Conservation (phyloP, 2,329 filamentous ascomycete species). For the Trichoderma gracile region DNA sequence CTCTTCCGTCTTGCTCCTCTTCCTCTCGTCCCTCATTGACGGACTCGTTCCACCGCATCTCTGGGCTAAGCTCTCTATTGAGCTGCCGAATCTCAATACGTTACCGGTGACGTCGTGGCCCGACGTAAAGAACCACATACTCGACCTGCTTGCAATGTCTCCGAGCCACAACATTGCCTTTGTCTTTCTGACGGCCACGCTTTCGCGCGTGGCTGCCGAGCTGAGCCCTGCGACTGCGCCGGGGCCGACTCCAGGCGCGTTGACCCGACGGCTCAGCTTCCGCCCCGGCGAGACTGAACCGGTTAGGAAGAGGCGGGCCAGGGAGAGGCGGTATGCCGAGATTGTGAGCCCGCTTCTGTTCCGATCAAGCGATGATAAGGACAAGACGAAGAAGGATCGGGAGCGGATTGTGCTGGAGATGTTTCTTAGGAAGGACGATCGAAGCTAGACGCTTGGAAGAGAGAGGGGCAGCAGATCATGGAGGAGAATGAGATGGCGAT, state of each 20-base stretch:
- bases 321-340: constrained; percentile 63
- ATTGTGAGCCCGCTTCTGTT: constrained; percentile 67
- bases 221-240: constrained; percentile 45
- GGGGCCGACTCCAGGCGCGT: constrained; percentile 32
- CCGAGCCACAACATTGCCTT: constrained; percentile 87
- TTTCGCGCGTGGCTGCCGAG: constrained; percentile 57
- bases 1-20: constrained; percentile 69
- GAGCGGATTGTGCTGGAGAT: constrained; percentile 68
- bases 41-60: constrained; percentile 71
- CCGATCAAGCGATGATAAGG: constrained; percentile 55
- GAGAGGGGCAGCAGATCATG: constrained; percentile 25
- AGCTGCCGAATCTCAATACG: constrained; percentile 46
- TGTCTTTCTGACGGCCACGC: constrained; percentile 79
- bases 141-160: constrained; percentile 71
- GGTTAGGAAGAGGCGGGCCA: constrained; percentile 51
- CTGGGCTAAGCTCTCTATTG: constrained; percentile 68
- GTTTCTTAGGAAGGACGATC: constrained; percentile 51
- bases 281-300: constrained; percentile 40
- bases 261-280: constrained; percentile 51
- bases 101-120: constrained; percentile 35
- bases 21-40: constrained; percentile 73
- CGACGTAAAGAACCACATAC: constrained; percentile 54
- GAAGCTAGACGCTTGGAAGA: constrained; percentile 33
- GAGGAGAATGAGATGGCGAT: constrained; percentile 15
- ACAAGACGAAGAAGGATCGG: constrained; percentile 59